A percentile compares a stretch with the other conserved stretches of the same genome.
phyloP scores from a whole-genome alignment of 1,139 yeast genomes.

The Yamadazyma conglobata region DNA sequence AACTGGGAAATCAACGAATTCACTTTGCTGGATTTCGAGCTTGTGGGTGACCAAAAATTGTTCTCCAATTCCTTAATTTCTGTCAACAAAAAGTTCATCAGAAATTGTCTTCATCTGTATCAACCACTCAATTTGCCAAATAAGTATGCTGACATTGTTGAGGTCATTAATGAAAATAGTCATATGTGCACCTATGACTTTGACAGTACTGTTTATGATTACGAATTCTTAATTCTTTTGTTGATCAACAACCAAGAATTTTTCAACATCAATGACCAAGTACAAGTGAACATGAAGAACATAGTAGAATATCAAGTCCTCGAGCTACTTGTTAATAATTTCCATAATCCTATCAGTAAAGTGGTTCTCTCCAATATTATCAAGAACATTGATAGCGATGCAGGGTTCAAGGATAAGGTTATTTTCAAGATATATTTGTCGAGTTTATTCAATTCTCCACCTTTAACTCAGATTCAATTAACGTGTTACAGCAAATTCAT shows the following conservation, averaged over 20 bases:
- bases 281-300: slow-evolving; percentile 49
- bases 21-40: slow-evolving; percentile 37
- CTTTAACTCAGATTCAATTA: slow-evolving; percentile 16
- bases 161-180: slow-evolving; percentile 11
- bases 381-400: slow-evolving; percentile 26
- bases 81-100: slow-evolving; percentile 50
- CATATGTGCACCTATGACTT: slow-evolving; percentile 17
- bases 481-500: slow-evolving; percentile 48
- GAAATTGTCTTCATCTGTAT: slow-evolving; percentile 23
- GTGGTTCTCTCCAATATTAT: slow-evolving; percentile 43
- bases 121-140: slow-evolving; percentile 9
- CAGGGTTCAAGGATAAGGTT: slow-evolving; percentile 53
- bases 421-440: slow-evolving; percentile 57
- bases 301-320: slow-evolving; percentile 59
- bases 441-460: slow-evolving; percentile 56
- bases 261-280: slow-evolving; percentile 30
- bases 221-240: slow-evolving; percentile 56
- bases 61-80: slow-evolving; percentile 51
- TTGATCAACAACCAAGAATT: slow-evolving; percentile 62
- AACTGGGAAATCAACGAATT: slow-evolving; percentile 64
- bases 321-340: slow-evolving; percentile 52
- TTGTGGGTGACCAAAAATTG: slow-evolving; percentile 43
- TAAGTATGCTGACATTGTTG: slow-evolving; percentile 8
- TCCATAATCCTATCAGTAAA: slow-evolving; percentile 32
- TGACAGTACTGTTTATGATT: slow-evolving; percentile 47